Conservation (phyloP, 1,284 basidiomycete genomes). For the Peniophora sp. region DNA sequence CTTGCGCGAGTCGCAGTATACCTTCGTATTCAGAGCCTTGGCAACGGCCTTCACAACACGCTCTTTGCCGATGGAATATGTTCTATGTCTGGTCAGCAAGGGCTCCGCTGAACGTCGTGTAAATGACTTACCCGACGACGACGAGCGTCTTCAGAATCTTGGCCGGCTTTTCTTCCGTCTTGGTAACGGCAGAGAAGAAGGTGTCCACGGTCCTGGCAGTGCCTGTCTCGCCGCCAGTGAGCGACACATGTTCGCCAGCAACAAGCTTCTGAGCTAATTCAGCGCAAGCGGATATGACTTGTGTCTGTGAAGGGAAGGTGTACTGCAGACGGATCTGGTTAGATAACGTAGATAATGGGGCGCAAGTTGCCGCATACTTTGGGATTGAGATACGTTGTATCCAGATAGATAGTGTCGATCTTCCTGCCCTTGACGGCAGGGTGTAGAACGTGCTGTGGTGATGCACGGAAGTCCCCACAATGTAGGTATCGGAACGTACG, state of each 20-base stretch:
- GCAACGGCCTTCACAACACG: constrained; percentile 95
- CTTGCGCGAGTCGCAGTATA: constrained; percentile 88
- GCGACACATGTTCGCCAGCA: constrained; percentile 26
- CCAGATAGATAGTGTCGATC: constrained; percentile 87
- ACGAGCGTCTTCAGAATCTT: constrained; percentile 45
- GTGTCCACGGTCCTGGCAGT: constrained; percentile 19
- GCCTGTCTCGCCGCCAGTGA: constrained; percentile 16
- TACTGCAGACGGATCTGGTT: constrained; percentile 41
- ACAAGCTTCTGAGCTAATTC: constrained; percentile 66
- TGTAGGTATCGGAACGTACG: constrained; percentile 85
- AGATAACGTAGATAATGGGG: not conserved
- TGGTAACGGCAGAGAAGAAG: constrained; percentile 7
- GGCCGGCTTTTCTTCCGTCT: constrained; percentile 1
- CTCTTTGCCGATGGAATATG: constrained; percentile 97
- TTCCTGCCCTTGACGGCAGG: constrained; percentile 71
- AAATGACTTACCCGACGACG: constrained; percentile 81
- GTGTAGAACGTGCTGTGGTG: constrained; percentile 77
- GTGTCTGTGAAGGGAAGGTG: constrained; percentile 89
- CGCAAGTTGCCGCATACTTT: constrained; percentile 41
- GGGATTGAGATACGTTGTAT: constrained; percentile 94
- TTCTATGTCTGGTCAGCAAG: too few relatives aligned
- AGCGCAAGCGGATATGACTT: constrained; percentile 89
- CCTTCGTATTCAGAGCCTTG: constrained; percentile 70
- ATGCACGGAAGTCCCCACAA: constrained; percentile 91
- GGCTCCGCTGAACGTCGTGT: too few relatives aligned